Evolutionary conservation across 129 eudicot species (phyloP), one percentile per base, ranked within the genome.

Genomic region (Pseudognaphalium luteoalbum): DNA sequence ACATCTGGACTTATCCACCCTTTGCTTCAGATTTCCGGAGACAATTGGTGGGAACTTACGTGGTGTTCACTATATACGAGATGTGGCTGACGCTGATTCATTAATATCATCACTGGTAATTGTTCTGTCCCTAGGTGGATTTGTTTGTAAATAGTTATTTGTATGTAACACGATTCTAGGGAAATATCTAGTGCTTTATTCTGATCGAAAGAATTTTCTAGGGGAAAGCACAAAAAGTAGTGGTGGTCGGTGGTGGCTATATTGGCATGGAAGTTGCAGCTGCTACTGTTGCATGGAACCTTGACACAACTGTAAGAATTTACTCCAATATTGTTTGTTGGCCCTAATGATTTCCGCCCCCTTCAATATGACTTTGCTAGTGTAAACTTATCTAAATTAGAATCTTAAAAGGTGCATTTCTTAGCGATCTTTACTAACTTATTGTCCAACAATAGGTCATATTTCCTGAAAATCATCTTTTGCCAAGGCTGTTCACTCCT

Each of bases 201-300:
- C 39, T 67, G 34, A 73, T 41, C 8, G 0, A 42, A 20, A 20
- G 20, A 17, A 41, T 56, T 41, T 83, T 61, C 7, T 75, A 94
- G 99, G 96, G 81, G 73, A 89, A 87, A 73, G 88, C 97, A 42
- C 77, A 78, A 70, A 94, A 94, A 76, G 93, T 94, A 78, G 99
- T 94, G 4, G 86, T 94, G 14, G 96, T 94, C 58, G 99, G 99
- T 78, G 99, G 99, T 83, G 99, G 99, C 59, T 94, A 94, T 73
- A 94, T 94, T 75, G 99, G 99, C 86, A 94, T 94, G 99, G 99
- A 94, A 84, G 97, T 94, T 78, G 99, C 99, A 39, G 99, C 99
- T 66, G 99, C 99, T 66, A 80, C 97, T 51, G 96, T 82, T 76
- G 97, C 77, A 39, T 94, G 99, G 99, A 91, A 91, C 73, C 93